Conservation (phyloP, 2,329 filamentous ascomycete species). For the Aspergillus persii region DNA sequence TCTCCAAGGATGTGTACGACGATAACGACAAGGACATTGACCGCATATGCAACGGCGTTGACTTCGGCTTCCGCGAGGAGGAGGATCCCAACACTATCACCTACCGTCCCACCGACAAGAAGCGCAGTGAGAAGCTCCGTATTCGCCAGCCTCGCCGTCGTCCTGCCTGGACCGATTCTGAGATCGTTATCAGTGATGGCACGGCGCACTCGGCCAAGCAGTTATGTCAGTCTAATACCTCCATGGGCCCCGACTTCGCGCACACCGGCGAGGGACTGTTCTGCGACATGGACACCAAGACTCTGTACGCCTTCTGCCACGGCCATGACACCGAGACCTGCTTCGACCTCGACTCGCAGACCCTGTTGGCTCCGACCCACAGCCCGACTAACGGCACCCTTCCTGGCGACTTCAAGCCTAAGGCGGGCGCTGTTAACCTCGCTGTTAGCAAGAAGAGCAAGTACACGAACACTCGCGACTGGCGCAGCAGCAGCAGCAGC, state of each 20-base stretch:
- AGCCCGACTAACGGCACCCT: too few species aligned
- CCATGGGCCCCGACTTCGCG: constrained; percentile 12
- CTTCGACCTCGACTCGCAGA: constrained; percentile 6
- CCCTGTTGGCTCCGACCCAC: too few species aligned
- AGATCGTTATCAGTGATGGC: constrained; percentile 4
- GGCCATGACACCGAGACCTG: neutral
- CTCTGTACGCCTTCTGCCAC: constrained; percentile 4
- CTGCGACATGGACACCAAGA: constrained; percentile 7
- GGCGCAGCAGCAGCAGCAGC: too few species aligned
- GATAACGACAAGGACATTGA: neutral
- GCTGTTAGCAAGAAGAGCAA: too few species aligned
- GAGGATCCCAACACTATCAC: constrained; percentile 4
- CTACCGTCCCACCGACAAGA: neutral
- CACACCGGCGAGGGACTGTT: constrained; percentile 5
- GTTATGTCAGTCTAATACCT: constrained; percentile 7
- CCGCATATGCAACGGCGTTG: constrained; percentile 6
- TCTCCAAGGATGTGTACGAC: neutral
- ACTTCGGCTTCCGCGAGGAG: constrained; percentile 10
- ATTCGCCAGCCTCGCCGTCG: neutral
- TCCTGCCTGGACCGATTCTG: neutral
- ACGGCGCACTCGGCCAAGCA: constrained; percentile 1
- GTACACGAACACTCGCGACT: too few species aligned
- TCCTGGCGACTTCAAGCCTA: too few species aligned
- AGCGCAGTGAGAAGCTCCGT: neutral
- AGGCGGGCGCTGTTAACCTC: too few species aligned